Percentiles rank a stretch among this genome's conserved stretches.
Evolutionary conservation across 345 rosid species (phyloP).

Genomic region (Carallia brachiata): DNA sequence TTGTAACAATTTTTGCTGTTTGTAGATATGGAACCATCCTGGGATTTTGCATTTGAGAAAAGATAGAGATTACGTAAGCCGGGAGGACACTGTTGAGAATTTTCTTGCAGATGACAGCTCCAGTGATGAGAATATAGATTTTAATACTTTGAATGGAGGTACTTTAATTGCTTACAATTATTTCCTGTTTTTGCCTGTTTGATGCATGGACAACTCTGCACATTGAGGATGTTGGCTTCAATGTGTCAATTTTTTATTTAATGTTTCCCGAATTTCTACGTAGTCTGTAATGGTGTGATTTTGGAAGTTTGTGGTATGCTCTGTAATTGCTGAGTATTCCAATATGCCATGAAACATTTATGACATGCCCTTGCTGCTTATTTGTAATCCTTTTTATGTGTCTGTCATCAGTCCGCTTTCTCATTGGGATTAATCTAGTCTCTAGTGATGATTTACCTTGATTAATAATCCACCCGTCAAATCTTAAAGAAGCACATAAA

Average conservation of each 20-base stretch:
- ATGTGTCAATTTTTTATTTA: background rate
- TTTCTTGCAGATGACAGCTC: constrained; percentile 79
- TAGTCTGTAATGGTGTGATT: background rate
- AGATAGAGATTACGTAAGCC: constrained; percentile 53
- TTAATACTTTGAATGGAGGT: constrained; percentile 75
- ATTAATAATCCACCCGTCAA: too few relatives aligned
- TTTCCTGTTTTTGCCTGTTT: too few relatives aligned
- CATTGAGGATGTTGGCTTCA: too few relatives aligned
- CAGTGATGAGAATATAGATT: constrained; percentile 90
- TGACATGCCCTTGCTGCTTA: too few relatives aligned
- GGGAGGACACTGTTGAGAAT: constrained; percentile 73
- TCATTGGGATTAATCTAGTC: too few relatives aligned
- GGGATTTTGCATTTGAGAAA: constrained; percentile 92
- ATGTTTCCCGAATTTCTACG: background rate
- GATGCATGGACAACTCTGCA: too few relatives aligned
- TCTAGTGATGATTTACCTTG: too few relatives aligned
- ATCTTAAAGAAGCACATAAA: too few relatives aligned
- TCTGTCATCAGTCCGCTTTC: too few relatives aligned
- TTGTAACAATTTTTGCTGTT: constrained; percentile 14
- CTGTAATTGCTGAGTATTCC: background rate
- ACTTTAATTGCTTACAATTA: constrained; percentile 1
- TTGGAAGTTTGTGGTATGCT: background rate
- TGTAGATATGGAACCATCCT: constrained; percentile 98
- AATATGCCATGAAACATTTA: background rate
- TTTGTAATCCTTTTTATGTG: too few relatives aligned